Conservation (phyloP, 345 rosid genomes). For the Aquilaria sinensis region DNA sequence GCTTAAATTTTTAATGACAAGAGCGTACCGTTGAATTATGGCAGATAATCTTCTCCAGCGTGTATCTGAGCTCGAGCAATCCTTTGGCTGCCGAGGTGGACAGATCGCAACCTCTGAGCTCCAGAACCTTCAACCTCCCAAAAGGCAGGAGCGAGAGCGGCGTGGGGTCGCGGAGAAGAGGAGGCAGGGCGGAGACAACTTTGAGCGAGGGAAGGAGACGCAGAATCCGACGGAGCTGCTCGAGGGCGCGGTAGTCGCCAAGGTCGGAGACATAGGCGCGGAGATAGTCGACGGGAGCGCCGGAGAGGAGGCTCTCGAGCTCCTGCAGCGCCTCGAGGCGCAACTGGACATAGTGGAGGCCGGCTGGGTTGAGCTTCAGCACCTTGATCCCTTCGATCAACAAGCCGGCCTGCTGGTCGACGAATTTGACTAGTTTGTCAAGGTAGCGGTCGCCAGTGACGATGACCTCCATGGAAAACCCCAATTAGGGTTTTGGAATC, state of each 20-base stretch:
- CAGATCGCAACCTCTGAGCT: slow-evolving; percentile 90
- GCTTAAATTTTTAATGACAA: not conserved
- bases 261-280: slow-evolving; percentile 97
- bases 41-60: slow-evolving; percentile 88
- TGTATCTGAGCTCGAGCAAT: slow-evolving; percentile 75
- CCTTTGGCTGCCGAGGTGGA: slow-evolving; percentile 91
- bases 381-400: slow-evolving; percentile 62
- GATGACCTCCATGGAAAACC: slow-evolving; percentile 52
- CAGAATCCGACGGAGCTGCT: slow-evolving; percentile 89
- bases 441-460: slow-evolving; percentile 96
- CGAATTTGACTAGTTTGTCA: slow-evolving; percentile 72
- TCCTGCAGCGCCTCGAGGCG: slow-evolving; percentile 86
- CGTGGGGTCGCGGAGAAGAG: slow-evolving; percentile 83
- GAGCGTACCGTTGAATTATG: slow-evolving; percentile 91
- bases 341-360: slow-evolving; percentile 91
- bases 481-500: slow-evolving; percentile 8
- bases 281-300: slow-evolving; percentile 95
- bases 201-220: slow-evolving; percentile 72
- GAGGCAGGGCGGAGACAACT: slow-evolving; percentile 74
- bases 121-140: slow-evolving; percentile 65
- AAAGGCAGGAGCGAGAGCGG: slow-evolving; percentile 84
- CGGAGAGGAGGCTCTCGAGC: slow-evolving; percentile 74
- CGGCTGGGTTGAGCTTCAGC: slow-evolving; percentile 88
- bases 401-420: slow-evolving; percentile 64
- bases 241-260: slow-evolving; percentile 92